A percentile compares a stretch with the other conserved stretches of the same genome.
Conservation (phyloP, 1,139 yeast genomes). For the Saccharomyces hybrid region DNA sequence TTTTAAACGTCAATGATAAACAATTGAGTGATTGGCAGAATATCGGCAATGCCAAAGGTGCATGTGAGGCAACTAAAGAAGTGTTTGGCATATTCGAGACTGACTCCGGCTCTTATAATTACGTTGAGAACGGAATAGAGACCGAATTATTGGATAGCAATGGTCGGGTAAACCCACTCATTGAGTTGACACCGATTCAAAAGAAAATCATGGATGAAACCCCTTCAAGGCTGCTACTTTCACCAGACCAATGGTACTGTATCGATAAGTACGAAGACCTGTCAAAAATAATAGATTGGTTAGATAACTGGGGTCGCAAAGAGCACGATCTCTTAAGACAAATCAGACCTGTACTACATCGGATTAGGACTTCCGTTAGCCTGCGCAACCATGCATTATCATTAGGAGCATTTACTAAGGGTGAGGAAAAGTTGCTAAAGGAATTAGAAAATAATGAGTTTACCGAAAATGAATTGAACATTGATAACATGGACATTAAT, state of each 20-base stretch:
- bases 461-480: conserved; percentile 30
- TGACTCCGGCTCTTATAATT: conserved; percentile 18
- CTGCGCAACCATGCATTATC: conserved; percentile 50
- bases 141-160: conserved; percentile 33
- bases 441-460: conserved; percentile 36
- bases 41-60: conserved; percentile 20
- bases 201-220: conserved; percentile 65
- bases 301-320: conserved; percentile 69
- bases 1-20: conserved; percentile 36
- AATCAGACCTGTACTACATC: conserved; percentile 45
- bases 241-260: conserved; percentile 61
- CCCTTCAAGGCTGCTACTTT: conserved; percentile 45
- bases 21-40: conserved; percentile 33
- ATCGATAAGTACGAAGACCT: conserved; percentile 55
- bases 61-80: conserved; percentile 25
- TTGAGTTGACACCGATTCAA: conserved; percentile 41
- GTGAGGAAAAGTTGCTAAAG: conserved; percentile 38
- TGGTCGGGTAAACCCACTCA: conserved; percentile 35
- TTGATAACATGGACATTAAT: conserved; percentile 2
- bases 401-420: conserved; percentile 38
- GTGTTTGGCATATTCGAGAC: conserved; percentile 17
- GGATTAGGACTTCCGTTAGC: conserved; percentile 48
- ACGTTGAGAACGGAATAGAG: conserved; percentile 21
- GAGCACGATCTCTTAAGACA: conserved; percentile 66
- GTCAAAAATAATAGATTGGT: conserved; percentile 52